phyloP scores from a whole-genome alignment of 148 eudicot species.

The Rhododendron henanense region DNA sequence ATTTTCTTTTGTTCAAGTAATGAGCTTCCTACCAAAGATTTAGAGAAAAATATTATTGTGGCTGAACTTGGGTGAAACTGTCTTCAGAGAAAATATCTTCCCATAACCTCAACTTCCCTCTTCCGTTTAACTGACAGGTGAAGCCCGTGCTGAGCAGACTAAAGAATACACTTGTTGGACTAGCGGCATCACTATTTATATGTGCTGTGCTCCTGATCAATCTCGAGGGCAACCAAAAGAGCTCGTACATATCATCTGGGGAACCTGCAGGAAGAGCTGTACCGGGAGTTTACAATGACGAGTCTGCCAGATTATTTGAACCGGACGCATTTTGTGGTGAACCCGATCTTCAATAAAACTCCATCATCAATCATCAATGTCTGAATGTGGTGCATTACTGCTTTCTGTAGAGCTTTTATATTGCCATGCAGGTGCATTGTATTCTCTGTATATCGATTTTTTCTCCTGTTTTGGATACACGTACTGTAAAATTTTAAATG shows the following conservation, averaged over 20 bases:
- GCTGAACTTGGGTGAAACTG: background rate
- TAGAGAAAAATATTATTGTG: background rate
- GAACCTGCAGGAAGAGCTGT: constrained; percentile 58
- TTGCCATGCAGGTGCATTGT: background rate
- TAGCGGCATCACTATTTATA: constrained; percentile 49
- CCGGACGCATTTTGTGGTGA: constrained; percentile 63
- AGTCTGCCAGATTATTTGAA: constrained; percentile 86
- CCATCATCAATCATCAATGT: background rate
- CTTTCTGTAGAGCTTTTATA: background rate
- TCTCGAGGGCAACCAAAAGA: constrained; percentile 41
- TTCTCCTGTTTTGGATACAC: background rate
- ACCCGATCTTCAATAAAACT: background rate
- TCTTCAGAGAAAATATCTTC: background rate
- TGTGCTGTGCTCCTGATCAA: constrained; percentile 43
- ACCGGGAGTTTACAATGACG: constrained; percentile 77
- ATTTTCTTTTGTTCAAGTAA: background rate
- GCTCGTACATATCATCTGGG: constrained; percentile 20
- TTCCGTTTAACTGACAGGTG: constrained; percentile 43
- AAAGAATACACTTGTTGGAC: constrained; percentile 65
- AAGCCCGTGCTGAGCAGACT: constrained; percentile 78
- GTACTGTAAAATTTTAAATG: background rate
- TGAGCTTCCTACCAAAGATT: background rate
- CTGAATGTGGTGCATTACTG: background rate
- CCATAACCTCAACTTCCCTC: background rate
- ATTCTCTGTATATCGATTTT: background rate